Percentiles rank a stretch among this genome's conserved stretches.
phyloP scores from a whole-genome alignment of 2,329 filamentous ascomycete genomes.

The Xylariaceae sp. region DNA sequence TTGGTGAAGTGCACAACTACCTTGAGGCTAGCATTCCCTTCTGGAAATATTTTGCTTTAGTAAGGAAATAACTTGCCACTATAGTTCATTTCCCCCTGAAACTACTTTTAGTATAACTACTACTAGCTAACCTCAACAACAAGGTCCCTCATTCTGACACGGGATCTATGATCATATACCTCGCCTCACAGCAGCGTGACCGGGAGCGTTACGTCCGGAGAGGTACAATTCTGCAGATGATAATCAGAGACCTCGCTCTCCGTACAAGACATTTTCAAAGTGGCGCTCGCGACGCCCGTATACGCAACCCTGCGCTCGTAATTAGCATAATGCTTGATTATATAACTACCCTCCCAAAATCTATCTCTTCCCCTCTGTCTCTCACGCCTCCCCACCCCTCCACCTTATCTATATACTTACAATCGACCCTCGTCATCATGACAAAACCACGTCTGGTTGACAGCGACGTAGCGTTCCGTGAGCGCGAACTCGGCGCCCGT shows the following conservation, averaged over 20 bases:
- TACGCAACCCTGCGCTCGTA: slow-evolving; percentile 25
- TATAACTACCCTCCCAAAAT: too few species aligned
- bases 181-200: slow-evolving; percentile 22
- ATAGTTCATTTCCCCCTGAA: not conserved
- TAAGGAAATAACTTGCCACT: too few species aligned
- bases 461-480: slow-evolving; percentile 4
- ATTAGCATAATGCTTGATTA: not conserved
- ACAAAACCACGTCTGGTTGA: slow-evolving; percentile 33
- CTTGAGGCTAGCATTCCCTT: not conserved
- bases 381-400: too few species aligned
- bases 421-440: slow-evolving; percentile 27
- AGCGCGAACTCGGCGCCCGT: slow-evolving; percentile 27
- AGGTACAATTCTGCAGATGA: slow-evolving; percentile 31
- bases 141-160: too few species aligned
- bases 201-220: slow-evolving; percentile 20
- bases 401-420: slow-evolving; percentile 13
- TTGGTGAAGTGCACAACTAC: not conserved
- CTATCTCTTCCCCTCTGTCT: too few species aligned
- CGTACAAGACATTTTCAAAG: slow-evolving; percentile 21
- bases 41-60: too few species aligned
- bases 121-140: too few species aligned
- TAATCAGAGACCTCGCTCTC: slow-evolving; percentile 31
- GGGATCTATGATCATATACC: too few species aligned
- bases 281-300: slow-evolving; percentile 25
- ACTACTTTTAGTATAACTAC: not conserved